Conservation (phyloP, 140 eudicot species). For the Flaveria floridana region DNA sequence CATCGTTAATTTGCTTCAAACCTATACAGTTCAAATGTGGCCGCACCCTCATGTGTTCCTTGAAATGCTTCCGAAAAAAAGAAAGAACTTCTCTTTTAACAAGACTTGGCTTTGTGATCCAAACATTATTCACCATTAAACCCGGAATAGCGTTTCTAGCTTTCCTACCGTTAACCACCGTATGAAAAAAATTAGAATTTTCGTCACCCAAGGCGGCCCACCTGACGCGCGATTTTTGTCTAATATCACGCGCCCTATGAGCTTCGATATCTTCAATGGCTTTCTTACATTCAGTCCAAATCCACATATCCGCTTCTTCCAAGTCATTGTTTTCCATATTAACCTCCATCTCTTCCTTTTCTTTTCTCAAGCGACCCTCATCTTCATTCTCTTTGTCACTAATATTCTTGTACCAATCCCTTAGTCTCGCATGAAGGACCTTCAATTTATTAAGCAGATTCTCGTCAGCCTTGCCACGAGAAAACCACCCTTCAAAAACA, state of each 20-base stretch:
- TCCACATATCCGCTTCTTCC: not conserved
- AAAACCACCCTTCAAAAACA: not conserved
- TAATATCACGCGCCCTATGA: not conserved
- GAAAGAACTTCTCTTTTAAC: not conserved
- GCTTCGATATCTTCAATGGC: not conserved
- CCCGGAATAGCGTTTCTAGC: not conserved
- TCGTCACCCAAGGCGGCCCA: not conserved
- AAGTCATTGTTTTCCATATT: not conserved
- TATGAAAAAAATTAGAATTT: not conserved
- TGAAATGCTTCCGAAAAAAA: not conserved
- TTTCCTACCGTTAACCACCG: not conserved
- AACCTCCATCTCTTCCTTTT: not conserved
- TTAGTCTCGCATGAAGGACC: not conserved
- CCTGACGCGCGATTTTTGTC: not conserved
- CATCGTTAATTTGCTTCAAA: not conserved
- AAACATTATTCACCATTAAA: not conserved
- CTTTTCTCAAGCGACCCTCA: not conserved
- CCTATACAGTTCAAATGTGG: not conserved
- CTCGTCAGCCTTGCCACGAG: not conserved
- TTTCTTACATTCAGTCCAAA: not conserved
- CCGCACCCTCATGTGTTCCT: not conserved
- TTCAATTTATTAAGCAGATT: not conserved
- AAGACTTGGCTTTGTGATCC: not conserved
- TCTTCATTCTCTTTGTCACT: not conserved
- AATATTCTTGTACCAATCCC: not conserved